Evolutionary conservation across 768 basidiomycete species (phyloP), one percentile per base, ranked within the genome.

Genomic region (Melanogaster broomeanus): DNA sequence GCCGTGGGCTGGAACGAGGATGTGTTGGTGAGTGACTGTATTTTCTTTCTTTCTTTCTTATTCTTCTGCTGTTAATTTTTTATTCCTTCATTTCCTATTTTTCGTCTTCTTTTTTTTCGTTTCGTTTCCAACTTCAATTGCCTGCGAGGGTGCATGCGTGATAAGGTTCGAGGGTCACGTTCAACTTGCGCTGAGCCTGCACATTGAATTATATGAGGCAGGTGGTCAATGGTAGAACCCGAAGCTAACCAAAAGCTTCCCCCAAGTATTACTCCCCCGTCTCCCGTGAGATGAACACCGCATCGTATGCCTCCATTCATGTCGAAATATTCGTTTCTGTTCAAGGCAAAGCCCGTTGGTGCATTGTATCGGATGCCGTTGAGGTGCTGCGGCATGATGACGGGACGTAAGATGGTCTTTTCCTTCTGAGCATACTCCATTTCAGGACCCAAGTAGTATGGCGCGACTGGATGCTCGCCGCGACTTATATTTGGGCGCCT

Each of bases 11-110:
- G 74, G 74, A 7, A 95, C 93, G 11, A 73, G 95, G 52, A 68
- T 98, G 56, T 98, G 95, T 72, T 98, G 95, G 95, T 91, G 63
- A 65, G 81, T 66, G 10, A 11, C 33, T 2, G 15, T 12, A 24
- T 27, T 43, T 22, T 7, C 35, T 42, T 53, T 39, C 6, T 40
- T 8, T 22, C 18, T 44, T 24, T 22, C 2, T 49, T 38, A 7
- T 45, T 12, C 25, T 39, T 39, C 13, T 30, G 8, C 31, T 39
- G 6, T 39, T 22, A 10, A 4, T 27, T 38, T 37, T 24, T 22
- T 2, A 25, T 37, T 49, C 33, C n/a, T 4, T 34, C n/a, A n/a
- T 24, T 38, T 16, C 24, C 42, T 13, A 9, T 25, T 25, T 41
- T 6, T 15, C 25, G 22, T 19, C 51, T 48, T 24, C 7, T 24